phyloP scores from a whole-genome alignment of 768 basidiomycete species.

The Cyclocybe aegerita region DNA sequence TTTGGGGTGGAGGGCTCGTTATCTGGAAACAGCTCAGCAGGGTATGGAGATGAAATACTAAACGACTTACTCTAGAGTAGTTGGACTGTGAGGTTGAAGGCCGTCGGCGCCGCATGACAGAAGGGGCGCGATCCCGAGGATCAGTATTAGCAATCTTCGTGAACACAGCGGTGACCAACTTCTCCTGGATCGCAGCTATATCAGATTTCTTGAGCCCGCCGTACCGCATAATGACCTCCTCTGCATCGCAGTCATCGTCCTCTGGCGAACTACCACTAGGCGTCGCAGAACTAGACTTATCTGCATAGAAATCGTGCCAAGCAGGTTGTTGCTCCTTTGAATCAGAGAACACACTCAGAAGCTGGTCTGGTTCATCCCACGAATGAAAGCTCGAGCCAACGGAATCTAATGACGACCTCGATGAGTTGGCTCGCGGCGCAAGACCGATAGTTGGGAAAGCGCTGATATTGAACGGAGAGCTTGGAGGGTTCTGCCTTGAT shows the following conservation, averaged over 20 bases:
- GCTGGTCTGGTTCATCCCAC: slow-evolving; percentile 63
- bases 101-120: slow-evolving; percentile 65
- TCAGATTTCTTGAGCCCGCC: slow-evolving; percentile 72
- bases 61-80: slow-evolving; percentile 52
- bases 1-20: slow-evolving; percentile 57
- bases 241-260: slow-evolving; percentile 57
- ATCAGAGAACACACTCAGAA: slow-evolving; percentile 54
- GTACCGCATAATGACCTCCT: slow-evolving; percentile 63
- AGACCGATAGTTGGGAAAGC: slow-evolving; percentile 62
- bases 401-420: slow-evolving; percentile 77
- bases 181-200: slow-evolving; percentile 72
- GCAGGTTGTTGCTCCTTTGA: slow-evolving; percentile 43
- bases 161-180: slow-evolving; percentile 62
- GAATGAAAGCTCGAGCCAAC: slow-evolving; percentile 87
- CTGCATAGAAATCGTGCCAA: slow-evolving; percentile 66
- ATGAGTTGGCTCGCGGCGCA: slow-evolving; percentile 71
- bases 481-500: slow-evolving; percentile 51
- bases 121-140: slow-evolving; percentile 60
- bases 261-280: slow-evolving; percentile 48
- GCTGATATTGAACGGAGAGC: slow-evolving; percentile 51
- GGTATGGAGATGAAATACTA: slow-evolving; percentile 7
- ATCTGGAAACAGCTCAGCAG: slow-evolving; percentile 38
- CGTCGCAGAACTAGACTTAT: slow-evolving; percentile 47
- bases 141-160: slow-evolving; percentile 59
- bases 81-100: slow-evolving; percentile 85